Base-by-base conservation (phyloP, 257 asterid species). In the Hygrophila difformis region DNA sequence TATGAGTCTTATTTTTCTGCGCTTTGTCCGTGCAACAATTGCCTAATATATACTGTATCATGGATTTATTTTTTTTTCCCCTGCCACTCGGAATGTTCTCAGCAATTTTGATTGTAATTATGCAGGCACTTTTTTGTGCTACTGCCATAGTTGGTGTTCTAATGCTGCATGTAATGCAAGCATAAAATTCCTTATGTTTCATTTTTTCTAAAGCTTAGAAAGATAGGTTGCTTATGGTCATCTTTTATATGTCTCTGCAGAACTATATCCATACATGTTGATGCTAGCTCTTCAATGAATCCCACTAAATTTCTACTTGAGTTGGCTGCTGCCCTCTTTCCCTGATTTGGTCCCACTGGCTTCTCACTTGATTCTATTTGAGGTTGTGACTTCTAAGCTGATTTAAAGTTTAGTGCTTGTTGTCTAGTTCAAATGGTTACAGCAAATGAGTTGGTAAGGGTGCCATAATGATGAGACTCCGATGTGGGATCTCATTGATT, bases 111-210 rank as follows among this genome's bases (percentile, higher is more conserved):
- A n/a, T n/a, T n/a, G n/a, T n/a, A n/a, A n/a, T n/a, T n/a, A n/a
- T n/a, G n/a, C n/a, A n/a, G n/a, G n/a, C n/a, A n/a, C n/a, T n/a
- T n/a, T n/a, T n/a, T n/a, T n/a, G n/a, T n/a, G n/a, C 19, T 58
- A 18, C 49, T 42, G 64, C 40, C 15, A 45, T 24, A 36, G 12
- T 48, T 40, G 20, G 41, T 20, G 40, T 41, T 39, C 46, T 47
- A 29, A 49, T 54, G 58, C 56, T 22, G 62, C 57, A 44, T 64
- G 52, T 28, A 53, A 55, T 44, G n/a, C n/a, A n/a, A n/a, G n/a
- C n/a, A n/a, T n/a, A n/a, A n/a, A n/a, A n/a, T n/a, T n/a, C n/a
- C n/a, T n/a, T n/a, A n/a, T n/a, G n/a, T n/a, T n/a, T n/a, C n/a
- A n/a, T n/a, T n/a, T n/a, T 52, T 6, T 43, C 16, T 44, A 22